Conservation (phyloP, 768 basidiomycete genomes). For the Boletus rubroflammeus region DNA sequence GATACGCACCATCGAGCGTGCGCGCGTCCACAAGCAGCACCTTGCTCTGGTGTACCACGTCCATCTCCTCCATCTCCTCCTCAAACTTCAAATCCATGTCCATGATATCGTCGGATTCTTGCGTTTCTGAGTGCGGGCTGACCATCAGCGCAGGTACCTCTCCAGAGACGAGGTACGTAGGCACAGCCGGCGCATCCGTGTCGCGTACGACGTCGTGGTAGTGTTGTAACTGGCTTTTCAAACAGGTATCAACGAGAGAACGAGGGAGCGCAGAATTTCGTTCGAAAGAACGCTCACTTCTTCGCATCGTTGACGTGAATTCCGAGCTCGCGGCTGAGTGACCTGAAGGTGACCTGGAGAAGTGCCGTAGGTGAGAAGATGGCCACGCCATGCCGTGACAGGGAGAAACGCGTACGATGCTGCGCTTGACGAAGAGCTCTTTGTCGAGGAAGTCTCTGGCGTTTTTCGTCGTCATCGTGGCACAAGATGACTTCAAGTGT, state of each 20-base stretch:
- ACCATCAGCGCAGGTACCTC: slow-evolving; percentile 33
- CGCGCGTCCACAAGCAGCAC: slow-evolving; percentile 60
- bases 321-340: slow-evolving; percentile 64
- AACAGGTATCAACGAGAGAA: neutral
- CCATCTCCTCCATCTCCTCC: slow-evolving; percentile 37
- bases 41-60: slow-evolving; percentile 42
- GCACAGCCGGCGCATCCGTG: slow-evolving; percentile 33
- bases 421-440: slow-evolving; percentile 42
- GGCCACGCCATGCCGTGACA: neutral
- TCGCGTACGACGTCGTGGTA: slow-evolving; percentile 48
- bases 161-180: slow-evolving; percentile 74
- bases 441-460: slow-evolving; percentile 44
- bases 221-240: slow-evolving; percentile 54
- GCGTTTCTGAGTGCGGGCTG: neutral
- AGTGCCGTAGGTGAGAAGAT: neutral
- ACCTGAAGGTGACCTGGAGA: slow-evolving; percentile 72
- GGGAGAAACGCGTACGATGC: slow-evolving; percentile 34
- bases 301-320: slow-evolving; percentile 79
- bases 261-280: neutral
- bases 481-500: neutral
- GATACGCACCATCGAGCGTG: slow-evolving; percentile 57
- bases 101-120: slow-evolving; percentile 15
- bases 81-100: slow-evolving; percentile 40
- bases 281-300: slow-evolving; percentile 42
- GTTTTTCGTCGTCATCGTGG: slow-evolving; percentile 27